phyloP scores from a whole-genome alignment of 2,329 filamentous ascomycete species.

The Arthroderma uncinatum region DNA sequence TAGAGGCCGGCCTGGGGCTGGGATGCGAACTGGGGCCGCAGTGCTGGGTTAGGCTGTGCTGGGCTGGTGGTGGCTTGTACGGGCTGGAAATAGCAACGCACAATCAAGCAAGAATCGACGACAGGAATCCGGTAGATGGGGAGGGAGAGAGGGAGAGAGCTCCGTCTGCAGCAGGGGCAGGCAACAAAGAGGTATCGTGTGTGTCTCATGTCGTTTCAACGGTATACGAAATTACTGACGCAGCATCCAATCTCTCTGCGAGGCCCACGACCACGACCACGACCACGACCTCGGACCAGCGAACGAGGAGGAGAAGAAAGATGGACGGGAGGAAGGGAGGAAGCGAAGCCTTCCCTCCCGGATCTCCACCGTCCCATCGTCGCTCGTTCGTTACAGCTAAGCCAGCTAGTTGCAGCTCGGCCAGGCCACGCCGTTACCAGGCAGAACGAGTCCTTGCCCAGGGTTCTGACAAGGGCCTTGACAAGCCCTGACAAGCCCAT shows the following conservation, averaged over 20 bases:
- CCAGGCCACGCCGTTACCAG: background rate
- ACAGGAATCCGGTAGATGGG: background rate
- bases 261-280: background rate
- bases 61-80: background rate
- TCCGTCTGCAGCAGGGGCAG: background rate
- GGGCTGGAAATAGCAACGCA: background rate
- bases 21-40: slow-evolving; percentile 1
- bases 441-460: too few species aligned
- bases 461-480: background rate
- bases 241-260: background rate
- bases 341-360: slow-evolving; percentile 1
- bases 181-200: background rate
- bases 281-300: too few species aligned
- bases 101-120: background rate
- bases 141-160: background rate
- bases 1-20: background rate
- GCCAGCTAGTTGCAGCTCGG: background rate
- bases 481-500: background rate
- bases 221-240: background rate
- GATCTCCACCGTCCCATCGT: slow-evolving; percentile 5
- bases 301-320: background rate
- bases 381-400: background rate
- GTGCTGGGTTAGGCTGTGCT: background rate
- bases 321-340: slow-evolving; percentile 2
- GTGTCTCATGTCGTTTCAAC: slow-evolving; percentile 4